Percentiles rank a stretch among this genome's conserved stretches.
Evolutionary conservation across 2,329 filamentous ascomycete genomes (phyloP).

Genomic region (Pseudogymnoascus sp.): DNA sequence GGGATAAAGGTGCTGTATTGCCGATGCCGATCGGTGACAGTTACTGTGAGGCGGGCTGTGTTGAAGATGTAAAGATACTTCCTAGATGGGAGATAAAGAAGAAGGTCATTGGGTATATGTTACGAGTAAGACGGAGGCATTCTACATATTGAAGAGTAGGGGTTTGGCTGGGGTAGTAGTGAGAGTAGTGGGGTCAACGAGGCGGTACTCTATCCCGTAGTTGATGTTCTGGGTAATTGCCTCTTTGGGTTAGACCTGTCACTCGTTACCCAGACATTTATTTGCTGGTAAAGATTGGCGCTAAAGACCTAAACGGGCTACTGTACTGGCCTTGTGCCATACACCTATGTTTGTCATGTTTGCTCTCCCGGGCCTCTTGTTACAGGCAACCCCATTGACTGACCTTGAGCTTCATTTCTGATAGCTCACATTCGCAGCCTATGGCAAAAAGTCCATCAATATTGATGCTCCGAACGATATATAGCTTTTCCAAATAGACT

Average conservation of each 20-base stretch:
- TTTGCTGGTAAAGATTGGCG: background rate
- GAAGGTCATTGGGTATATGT: too few relatives aligned
- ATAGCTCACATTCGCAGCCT: background rate
- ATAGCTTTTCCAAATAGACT: background rate
- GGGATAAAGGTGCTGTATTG: too few relatives aligned
- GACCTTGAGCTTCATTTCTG: background rate
- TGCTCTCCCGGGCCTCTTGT: background rate
- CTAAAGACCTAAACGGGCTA: background rate
- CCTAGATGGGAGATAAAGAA: too few relatives aligned
- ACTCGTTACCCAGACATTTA: background rate
- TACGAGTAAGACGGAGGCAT: background rate
- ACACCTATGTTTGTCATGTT: background rate
- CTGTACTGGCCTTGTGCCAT: background rate
- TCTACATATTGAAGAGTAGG: background rate
- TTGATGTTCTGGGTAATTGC: background rate
- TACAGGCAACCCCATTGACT: background rate
- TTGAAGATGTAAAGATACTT: too few relatives aligned
- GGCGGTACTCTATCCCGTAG: background rate
- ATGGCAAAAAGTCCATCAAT: background rate
- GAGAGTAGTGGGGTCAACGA: background rate
- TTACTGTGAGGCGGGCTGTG: too few relatives aligned
- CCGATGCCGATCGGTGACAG: too few relatives aligned
- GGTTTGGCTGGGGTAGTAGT: background rate
- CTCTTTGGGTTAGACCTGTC: background rate
- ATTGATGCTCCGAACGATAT: background rate